A percentile compares a stretch with the other conserved stretches of the same genome.
phyloP scores from a whole-genome alignment of 208 protist genomes.

The Herpetomonas samuelpessoai region DNA sequence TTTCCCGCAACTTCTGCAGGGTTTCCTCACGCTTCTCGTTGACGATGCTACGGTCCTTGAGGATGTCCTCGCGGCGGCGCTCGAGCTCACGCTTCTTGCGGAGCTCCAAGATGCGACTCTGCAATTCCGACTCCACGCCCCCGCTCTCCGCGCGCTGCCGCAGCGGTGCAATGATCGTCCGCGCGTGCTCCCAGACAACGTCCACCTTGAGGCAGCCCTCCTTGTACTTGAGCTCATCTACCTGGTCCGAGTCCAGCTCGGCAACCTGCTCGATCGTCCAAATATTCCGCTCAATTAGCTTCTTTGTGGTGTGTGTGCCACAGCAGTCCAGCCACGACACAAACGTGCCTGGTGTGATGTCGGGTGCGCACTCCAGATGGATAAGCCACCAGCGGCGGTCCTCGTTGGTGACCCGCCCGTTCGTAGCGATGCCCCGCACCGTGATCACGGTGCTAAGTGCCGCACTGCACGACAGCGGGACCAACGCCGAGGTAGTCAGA shows the following conservation, averaged over 20 bases:
- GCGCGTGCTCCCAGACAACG: conserved; percentile 86
- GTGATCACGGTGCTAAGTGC: no score
- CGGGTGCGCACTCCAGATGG: conserved; percentile 82
- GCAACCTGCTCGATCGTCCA: conserved; percentile 90
- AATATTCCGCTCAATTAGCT: conserved; percentile 88
- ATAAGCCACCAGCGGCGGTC: conserved; percentile 88
- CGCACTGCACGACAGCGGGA: no score
- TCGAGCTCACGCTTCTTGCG: conserved; percentile 86
- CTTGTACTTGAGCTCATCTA: conserved; percentile 88
- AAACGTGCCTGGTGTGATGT: conserved; percentile 84
- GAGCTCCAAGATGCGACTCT: conserved; percentile 78
- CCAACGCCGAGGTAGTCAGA: no score
- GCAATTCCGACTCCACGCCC: conserved; percentile 78
- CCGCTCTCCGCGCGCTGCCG: conserved; percentile 59
- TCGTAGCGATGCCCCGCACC: conserved; percentile 57
- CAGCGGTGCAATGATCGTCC: conserved; percentile 78
- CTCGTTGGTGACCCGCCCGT: conserved; percentile 81
- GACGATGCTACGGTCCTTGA: conserved; percentile 49
- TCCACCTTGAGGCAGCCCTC: conserved; percentile 90
- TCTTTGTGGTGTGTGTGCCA: conserved; percentile 88
- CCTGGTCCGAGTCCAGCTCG: conserved; percentile 74
- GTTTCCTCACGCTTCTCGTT: conserved; percentile 68
- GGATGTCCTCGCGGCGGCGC: conserved; percentile 63
- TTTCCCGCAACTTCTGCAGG: conserved; percentile 69
- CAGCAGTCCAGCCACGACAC: conserved; percentile 86